Evolutionary conservation across 441 rosid genomes (phyloP), one percentile per base, ranked within the genome.

Genomic region (Manihot esculenta): DNA sequence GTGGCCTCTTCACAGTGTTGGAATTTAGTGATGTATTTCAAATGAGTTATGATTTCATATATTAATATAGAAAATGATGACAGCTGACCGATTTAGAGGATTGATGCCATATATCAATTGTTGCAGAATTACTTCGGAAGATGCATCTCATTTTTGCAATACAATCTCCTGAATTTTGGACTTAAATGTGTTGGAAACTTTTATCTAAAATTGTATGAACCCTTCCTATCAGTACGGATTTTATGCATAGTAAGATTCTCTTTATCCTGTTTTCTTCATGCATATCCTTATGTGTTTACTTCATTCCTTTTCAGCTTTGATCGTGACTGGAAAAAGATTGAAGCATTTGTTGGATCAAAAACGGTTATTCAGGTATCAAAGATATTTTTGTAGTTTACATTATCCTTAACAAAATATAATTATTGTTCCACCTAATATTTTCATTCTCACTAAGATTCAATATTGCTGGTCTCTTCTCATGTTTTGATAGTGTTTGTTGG

Each of bases 291-390:
- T 59, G 62, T 67, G 56, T 4, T 70, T 62, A 17, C 23, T 47
- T 35, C 64, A 45, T 45, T 68, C 8, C 18, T 41, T 64, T 72
- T 62, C 81, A 94, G 97, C 56, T 94, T 92, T 72, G 99, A 94
- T 76, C 89, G 97, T 53, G 99, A 94, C 73, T 94, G 99, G 99
- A 94, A 94, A 82, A 94, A 94, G 86, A 94, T 94, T 50, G 95
- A 88, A 69, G 99, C 97, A 13, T 94, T 89, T 79, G 75, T 94
- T 68, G 97, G 97, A 54, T 92, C 99, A 61, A 94, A 94, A 82
- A 85, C 94, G 33, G 97, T 90, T 35, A 91, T 94, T 48, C 99
- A 94, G 97, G 99, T 94, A 77, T 61, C 20, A 3, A 33, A 18
- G 26, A 41, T 20, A 12, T 21, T 41, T 10, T 68, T 42, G 5